A percentile compares a stretch with the other conserved stretches of the same genome.
These are phyloP conservation scores for Neolentinus lepideus DNA, from an alignment of 1,284 basidiomycete species.

Conservation along the genomic window DNA sequence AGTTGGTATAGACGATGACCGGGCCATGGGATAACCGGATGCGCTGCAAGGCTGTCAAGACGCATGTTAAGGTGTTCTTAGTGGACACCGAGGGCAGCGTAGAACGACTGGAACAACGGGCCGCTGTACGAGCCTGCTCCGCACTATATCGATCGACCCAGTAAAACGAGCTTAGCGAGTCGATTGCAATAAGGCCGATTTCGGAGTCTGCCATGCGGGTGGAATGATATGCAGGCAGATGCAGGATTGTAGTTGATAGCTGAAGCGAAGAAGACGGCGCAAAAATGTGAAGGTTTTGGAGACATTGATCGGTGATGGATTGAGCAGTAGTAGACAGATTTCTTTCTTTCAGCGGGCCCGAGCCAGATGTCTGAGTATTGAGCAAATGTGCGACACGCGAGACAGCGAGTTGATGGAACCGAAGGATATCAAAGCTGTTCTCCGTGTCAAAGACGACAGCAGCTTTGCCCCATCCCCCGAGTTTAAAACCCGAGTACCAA, in stretches of 20 bases:
- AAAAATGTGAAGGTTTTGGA: constrained; percentile 58
- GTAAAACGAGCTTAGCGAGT: constrained; percentile 71
- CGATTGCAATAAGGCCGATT: constrained; percentile 60
- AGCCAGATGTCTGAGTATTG: constrained; percentile 12
- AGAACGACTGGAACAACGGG: constrained; percentile 5
- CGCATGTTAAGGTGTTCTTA: constrained; percentile 32
- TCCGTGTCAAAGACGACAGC: constrained; percentile 68
- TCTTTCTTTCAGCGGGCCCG: background rate
- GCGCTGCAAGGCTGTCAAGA: constrained; percentile 40
- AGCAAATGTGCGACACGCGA: constrained; percentile 23
- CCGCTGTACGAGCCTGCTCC: constrained; percentile 37
- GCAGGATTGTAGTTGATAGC: constrained; percentile 55
- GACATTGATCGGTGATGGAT: constrained; percentile 30
- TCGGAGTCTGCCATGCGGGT: constrained; percentile 39
- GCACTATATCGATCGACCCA: constrained; percentile 65
- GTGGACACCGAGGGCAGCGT: constrained; percentile 10
- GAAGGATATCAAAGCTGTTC: constrained; percentile 46
- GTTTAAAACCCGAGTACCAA: constrained; percentile 15
- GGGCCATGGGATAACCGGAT: constrained; percentile 46
- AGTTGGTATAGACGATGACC: constrained; percentile 54
- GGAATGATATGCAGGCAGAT: constrained; percentile 51
- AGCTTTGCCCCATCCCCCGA: constrained; percentile 54
- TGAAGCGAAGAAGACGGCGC: constrained; percentile 57
- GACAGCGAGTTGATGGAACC: constrained; percentile 45
- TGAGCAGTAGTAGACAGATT: constrained; percentile 9